phyloP scores from a whole-genome alignment of 805 yeast species.

The Kluyveromyces aestuarii region DNA sequence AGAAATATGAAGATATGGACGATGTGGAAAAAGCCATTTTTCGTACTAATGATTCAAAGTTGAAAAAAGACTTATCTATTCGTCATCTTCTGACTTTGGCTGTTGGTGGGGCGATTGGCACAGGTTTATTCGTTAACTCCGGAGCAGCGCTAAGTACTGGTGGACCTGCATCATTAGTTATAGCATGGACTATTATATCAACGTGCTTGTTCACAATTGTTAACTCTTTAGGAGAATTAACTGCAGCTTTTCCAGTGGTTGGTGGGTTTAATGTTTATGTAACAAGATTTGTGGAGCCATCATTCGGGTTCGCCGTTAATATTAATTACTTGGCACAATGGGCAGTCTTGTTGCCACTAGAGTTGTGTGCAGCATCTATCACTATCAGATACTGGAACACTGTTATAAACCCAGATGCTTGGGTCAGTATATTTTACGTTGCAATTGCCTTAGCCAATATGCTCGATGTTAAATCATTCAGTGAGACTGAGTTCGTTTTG shows the following conservation, averaged over 20 bases:
- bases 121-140: slow-evolving; percentile 60
- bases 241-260: slow-evolving; percentile 44
- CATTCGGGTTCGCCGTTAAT: slow-evolving; percentile 46
- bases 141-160: slow-evolving; percentile 50
- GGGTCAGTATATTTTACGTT: slow-evolving; percentile 48
- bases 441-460: slow-evolving; percentile 40
- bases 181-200: slow-evolving; percentile 48
- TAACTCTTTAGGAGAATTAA: slow-evolving; percentile 43
- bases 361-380: slow-evolving; percentile 51
- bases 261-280: slow-evolving; percentile 45
- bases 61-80: slow-evolving; percentile 19
- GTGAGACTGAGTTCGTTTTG: slow-evolving; percentile 48
- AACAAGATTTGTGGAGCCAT: slow-evolving; percentile 45
- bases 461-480: slow-evolving; percentile 45
- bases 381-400: slow-evolving; percentile 49
- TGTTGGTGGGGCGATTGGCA: slow-evolving; percentile 60
- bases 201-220: slow-evolving; percentile 52
- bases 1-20: slow-evolving; percentile 1
- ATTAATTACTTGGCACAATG: slow-evolving; percentile 48
- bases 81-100: slow-evolving; percentile 57
- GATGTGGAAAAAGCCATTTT: slow-evolving; percentile 1
- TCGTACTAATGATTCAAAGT: slow-evolving; percentile 6
- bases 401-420: slow-evolving; percentile 45
- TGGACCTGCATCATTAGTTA: slow-evolving; percentile 57
- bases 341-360: slow-evolving; percentile 49